phyloP scores from a whole-genome alignment of 176 grass and related monocot genomes.

The Bothriochloa decipiens region DNA sequence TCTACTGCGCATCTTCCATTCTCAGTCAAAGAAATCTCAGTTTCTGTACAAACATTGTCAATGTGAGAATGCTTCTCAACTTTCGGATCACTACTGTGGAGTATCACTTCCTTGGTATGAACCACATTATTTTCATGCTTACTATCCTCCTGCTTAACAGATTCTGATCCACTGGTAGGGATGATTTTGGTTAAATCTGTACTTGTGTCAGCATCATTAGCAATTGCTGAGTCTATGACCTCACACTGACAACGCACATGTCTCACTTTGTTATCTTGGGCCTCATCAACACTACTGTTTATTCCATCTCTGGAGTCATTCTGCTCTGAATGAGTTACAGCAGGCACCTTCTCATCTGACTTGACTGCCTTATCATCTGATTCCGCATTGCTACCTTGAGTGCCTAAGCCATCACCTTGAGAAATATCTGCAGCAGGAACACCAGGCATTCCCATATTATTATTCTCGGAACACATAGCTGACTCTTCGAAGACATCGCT shows the following conservation, averaged over 20 bases:
- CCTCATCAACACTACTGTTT: constrained; percentile 12
- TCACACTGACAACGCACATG: constrained; percentile 41
- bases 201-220: constrained; percentile 23
- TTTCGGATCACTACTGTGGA: constrained; percentile 35
- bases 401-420: constrained; percentile 36
- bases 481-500: constrained; percentile 1
- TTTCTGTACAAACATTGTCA: constrained; percentile 28
- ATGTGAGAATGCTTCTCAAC: constrained; percentile 25
- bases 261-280: constrained; percentile 24
- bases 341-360: constrained; percentile 17
- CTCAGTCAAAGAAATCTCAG: constrained; percentile 24
- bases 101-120: constrained; percentile 39
- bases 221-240: constrained; percentile 42
- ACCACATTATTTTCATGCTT: constrained; percentile 36
- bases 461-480: constrained; percentile 19
- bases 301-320: constrained; percentile 17
- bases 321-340: constrained; percentile 30
- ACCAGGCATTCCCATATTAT: not conserved
- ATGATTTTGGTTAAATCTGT: constrained; percentile 30
- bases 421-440: constrained; percentile 13
- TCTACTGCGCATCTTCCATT: constrained; percentile 42
- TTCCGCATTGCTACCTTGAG: constrained; percentile 9
- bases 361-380: constrained; percentile 22
- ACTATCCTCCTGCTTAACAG: constrained; percentile 41
- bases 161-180: constrained; percentile 30